A percentile compares a stretch with the other conserved stretches of the same genome.
phyloP scores from a whole-genome alignment of 306 rosid genomes.

The Castanopsis chinensis region DNA sequence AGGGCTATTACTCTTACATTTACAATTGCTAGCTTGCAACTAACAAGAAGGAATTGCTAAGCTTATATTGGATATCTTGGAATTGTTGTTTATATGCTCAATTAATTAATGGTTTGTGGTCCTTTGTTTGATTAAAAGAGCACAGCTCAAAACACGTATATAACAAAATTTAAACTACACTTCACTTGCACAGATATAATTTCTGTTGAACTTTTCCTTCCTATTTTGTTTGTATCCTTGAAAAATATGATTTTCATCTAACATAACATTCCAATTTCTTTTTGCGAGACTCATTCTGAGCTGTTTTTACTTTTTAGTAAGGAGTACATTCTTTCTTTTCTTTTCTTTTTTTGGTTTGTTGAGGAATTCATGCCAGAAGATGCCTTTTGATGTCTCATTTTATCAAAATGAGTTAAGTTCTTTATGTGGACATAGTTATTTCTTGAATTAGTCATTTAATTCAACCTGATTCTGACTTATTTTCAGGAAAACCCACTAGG shows the following conservation, averaged over 20 bases:
- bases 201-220: not conserved
- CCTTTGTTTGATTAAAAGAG: not conserved
- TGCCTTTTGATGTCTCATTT: not conserved
- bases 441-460: not conserved
- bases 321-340: not conserved
- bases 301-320: not conserved
- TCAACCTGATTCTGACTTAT: not conserved
- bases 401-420: not conserved
- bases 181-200: not conserved
- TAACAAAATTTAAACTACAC: not conserved
- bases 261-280: not conserved
- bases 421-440: not conserved
- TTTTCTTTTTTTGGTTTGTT: not conserved
- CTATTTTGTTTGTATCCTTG: not conserved
- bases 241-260: not conserved
- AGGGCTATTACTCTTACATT: not conserved
- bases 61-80: not conserved
- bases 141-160: not conserved
- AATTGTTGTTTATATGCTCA: not conserved
- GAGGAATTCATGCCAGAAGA: not conserved
- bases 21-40: not conserved
- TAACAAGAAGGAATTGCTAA: not conserved
- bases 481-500: constrained; percentile 38
- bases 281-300: not conserved
- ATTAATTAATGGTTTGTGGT: too few relatives aligned